Evolutionary conservation across 345 rosid species (phyloP), one percentile per base, ranked within the genome.

Genomic region (Nephelium lappaceum): DNA sequence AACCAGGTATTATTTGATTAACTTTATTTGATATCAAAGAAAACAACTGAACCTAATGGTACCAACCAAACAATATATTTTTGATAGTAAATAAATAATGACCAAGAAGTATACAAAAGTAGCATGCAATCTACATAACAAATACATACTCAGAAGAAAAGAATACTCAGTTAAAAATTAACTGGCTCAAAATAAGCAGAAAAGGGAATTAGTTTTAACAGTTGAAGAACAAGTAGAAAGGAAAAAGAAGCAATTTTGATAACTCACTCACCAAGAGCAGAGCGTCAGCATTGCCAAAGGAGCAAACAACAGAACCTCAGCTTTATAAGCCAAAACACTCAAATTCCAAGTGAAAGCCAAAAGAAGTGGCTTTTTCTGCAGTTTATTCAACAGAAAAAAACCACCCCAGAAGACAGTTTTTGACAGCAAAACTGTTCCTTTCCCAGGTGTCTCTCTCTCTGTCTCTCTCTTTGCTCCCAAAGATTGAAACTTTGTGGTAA

Each of bases 251-350:
- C 49, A 64, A 15, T 16, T 16, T 68, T 55, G 71, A 71, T 25
- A 71, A 83, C 88, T 87, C 79, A 89, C 85, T 31, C 12, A 45
- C 51, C 87, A 74, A 81, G 82, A 78, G 79, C 67, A 68, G 19
- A 79, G 72, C 76, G 75, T 75, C 74, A 65, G 88, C 90, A 89
- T 84, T 82, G 83, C 82, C 85, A 75, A 73, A 69, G 58, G 61
- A 81, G 84, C 76, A 49, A 62, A 47, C 62, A 71, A 43, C 16
- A 73, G 67, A 83, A 53, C 31, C 68, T 25, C 11, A 77, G 60
- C 81, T 77, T 76, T 79, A 57, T 41, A 58, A 65, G 67, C 61
- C n/a, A 36, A 63, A 86, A 80, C 76, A 80, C 84, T 73, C 72
- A 81, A 78, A 45, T 78, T 81, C 83, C 79, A 63, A 75, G 79